A percentile compares a stretch with the other conserved stretches of the same genome.
phyloP scores from a whole-genome alignment of 768 basidiomycete species.

The Amanita pseudoporphyria region DNA sequence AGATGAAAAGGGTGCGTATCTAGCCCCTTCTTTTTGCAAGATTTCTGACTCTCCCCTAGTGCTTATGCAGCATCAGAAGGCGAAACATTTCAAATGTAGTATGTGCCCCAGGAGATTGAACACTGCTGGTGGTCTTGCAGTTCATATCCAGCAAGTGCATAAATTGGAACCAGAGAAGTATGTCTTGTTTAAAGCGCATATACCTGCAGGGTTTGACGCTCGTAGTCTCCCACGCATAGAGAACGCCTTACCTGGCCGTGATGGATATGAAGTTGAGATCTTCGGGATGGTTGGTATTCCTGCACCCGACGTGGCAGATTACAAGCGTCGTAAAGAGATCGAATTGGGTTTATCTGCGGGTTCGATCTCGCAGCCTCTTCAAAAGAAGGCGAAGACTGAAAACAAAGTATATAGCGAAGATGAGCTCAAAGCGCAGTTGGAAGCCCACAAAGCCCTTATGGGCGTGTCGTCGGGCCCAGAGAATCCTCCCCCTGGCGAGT shows the following conservation, averaged over 20 bases:
- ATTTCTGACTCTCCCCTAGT: conserved; percentile 36
- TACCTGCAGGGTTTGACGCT: not conserved
- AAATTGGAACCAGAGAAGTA: conserved; percentile 96
- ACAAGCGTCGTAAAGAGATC: conserved; percentile 91
- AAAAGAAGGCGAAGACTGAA: conserved; percentile 75
- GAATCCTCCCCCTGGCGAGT: conserved; percentile 27
- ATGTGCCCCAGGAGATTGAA: conserved; percentile 94
- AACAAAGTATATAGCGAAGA: conserved; percentile 73
- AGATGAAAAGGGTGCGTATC: conserved; percentile 85
- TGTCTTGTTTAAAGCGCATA: conserved; percentile 15
- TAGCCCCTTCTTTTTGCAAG: conserved; percentile 1
- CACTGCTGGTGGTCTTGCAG: conserved; percentile 94
- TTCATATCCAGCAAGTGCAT: conserved; percentile 98
- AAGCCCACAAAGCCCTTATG: conserved; percentile 91
- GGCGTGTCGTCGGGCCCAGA: conserved; percentile 38
- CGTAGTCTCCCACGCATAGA: conserved; percentile 81
- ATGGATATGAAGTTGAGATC: conserved; percentile 97
- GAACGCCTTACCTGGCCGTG: conserved; percentile 91
- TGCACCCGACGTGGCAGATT: conserved; percentile 88
- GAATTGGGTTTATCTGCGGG: conserved; percentile 82
- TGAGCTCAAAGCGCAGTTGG: conserved; percentile 76
- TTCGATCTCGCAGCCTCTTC: conserved; percentile 70
- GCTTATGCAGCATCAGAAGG: conserved; percentile 98
- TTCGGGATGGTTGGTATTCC: conserved; percentile 99
- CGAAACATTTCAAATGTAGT: conserved; percentile 97